Evolutionary conservation across 495 filamentous ascomycete species (phyloP).

Genomic region (Friedmanniomyces endolithicus): DNA sequence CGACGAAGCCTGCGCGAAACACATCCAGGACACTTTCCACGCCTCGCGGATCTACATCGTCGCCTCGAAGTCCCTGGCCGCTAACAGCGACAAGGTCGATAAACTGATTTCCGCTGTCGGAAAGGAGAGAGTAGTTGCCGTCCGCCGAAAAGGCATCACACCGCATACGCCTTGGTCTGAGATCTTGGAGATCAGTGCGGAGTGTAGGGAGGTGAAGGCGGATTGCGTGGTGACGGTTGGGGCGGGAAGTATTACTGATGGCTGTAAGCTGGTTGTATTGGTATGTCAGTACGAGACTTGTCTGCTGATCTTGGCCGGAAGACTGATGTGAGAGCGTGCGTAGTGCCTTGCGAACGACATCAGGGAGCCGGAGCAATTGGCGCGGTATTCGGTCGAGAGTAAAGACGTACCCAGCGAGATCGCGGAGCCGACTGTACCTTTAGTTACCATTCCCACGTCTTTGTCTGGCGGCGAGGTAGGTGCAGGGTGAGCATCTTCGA

Average conservation of each 20-base stretch:
- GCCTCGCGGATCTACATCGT: slow-evolving; percentile 48
- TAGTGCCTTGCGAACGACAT: slow-evolving; percentile 21
- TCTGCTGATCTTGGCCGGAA: slow-evolving; percentile 15
- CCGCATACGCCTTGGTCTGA: slow-evolving; percentile 51
- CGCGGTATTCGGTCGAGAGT: slow-evolving; percentile 6
- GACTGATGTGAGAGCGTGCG: too few relatives aligned
- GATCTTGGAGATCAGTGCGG: slow-evolving; percentile 41
- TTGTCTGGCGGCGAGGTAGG: slow-evolving; percentile 46
- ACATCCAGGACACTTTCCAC: slow-evolving; percentile 38
- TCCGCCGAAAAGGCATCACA: slow-evolving; percentile 41
- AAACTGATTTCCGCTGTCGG: slow-evolving; percentile 36
- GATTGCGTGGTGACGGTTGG: slow-evolving; percentile 51
- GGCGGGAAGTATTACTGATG: slow-evolving; percentile 50
- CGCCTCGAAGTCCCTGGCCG: slow-evolving; percentile 44
- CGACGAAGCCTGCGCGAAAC: slow-evolving; percentile 26
- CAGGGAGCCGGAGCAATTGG: slow-evolving; percentile 1
- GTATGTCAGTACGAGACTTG: slow-evolving; percentile 23
- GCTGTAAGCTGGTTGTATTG: slow-evolving; percentile 45
- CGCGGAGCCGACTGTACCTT: slow-evolving; percentile 36
- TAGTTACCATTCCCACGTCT: slow-evolving; percentile 50
- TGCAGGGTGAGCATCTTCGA: background rate
- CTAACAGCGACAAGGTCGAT: slow-evolving; percentile 40
- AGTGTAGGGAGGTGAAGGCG: slow-evolving; percentile 35
- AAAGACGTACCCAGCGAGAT: slow-evolving; percentile 9
- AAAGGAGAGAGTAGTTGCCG: slow-evolving; percentile 37